Conservation (phyloP, 495 filamentous ascomycete species). For the Aspergillus cavernicola region DNA sequence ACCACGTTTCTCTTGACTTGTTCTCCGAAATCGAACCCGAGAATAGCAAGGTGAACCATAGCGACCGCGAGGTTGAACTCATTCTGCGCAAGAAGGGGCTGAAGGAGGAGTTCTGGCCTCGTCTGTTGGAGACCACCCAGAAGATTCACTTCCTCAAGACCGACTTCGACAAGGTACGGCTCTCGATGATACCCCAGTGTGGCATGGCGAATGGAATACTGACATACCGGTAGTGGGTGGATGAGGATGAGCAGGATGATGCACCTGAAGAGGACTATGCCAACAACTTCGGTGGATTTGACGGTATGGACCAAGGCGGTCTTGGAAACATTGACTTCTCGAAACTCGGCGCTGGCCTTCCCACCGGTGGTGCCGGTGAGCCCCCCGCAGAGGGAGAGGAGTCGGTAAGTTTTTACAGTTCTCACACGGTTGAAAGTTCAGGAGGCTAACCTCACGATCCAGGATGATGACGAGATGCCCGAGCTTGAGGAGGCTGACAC, state of each 20-base stretch:
- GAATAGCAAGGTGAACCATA: slow-evolving; percentile 79
- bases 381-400: slow-evolving; percentile 49
- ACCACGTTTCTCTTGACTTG: slow-evolving; percentile 83
- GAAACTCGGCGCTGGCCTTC: slow-evolving; percentile 67
- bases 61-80: slow-evolving; percentile 77
- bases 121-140: slow-evolving; percentile 82
- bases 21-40: slow-evolving; percentile 85
- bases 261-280: slow-evolving; percentile 74
- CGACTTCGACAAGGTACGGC: slow-evolving; percentile 87
- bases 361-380: slow-evolving; percentile 37
- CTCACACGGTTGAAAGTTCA: slow-evolving; percentile 32
- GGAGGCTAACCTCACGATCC: slow-evolving; percentile 32
- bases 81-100: slow-evolving; percentile 95
- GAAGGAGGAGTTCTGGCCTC: slow-evolving; percentile 88
- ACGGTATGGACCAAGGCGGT: slow-evolving; percentile 47
- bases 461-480: slow-evolving; percentile 61
- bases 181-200: not conserved
- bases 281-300: slow-evolving; percentile 66
- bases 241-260: slow-evolving; percentile 98
- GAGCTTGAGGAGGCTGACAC: slow-evolving; percentile 51
- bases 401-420: slow-evolving; percentile 37
- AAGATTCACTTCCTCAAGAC: slow-evolving; percentile 97
- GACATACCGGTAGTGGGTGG: slow-evolving; percentile 71
- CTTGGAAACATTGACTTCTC: slow-evolving; percentile 75
- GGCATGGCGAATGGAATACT: slow-evolving; percentile 15